Conservation (phyloP, 768 basidiomycete genomes). For the Suillus subluteus region DNA sequence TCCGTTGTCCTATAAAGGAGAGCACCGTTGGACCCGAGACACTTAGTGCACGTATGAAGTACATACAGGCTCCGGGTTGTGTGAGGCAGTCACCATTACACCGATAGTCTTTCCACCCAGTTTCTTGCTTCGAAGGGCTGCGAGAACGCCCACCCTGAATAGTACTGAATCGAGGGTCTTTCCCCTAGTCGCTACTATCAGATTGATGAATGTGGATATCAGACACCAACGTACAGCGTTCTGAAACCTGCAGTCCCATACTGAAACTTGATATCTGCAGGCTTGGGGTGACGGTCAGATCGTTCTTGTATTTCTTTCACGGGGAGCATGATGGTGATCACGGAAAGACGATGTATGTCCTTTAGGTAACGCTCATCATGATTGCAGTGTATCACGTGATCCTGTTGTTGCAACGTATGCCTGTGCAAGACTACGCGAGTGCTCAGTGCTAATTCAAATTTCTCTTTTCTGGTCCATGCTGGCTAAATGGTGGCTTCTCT, state of each 20-base stretch:
- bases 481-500: conserved; percentile 44
- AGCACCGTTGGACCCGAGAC: conserved; percentile 7
- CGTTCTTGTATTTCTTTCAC: conserved; percentile 50
- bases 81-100: conserved; percentile 99
- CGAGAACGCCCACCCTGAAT: conserved; percentile 90
- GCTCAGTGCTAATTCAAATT: neutral
- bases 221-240: conserved; percentile 65
- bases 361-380: neutral
- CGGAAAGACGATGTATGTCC: neutral
- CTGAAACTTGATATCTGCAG: conserved; percentile 66
- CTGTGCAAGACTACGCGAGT: neutral
- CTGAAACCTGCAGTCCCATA: conserved; percentile 97
- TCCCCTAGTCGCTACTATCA: conserved; percentile 48
- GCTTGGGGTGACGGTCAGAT: conserved; percentile 71
- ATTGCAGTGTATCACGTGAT: conserved; percentile 35
- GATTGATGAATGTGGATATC: conserved; percentile 16
- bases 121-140: conserved; percentile 87
- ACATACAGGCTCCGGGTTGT: conserved; percentile 93
- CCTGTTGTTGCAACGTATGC: neutral
- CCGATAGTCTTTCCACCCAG: conserved; percentile 92
- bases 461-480: conserved; percentile 15
- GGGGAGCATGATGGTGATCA: conserved; percentile 38
- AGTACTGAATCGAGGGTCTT: conserved; percentile 84
- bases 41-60: conserved; percentile 8
- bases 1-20: conserved; percentile 81